phyloP scores from a whole-genome alignment of 768 basidiomycete species.

The Leccinum subgranulosum region DNA sequence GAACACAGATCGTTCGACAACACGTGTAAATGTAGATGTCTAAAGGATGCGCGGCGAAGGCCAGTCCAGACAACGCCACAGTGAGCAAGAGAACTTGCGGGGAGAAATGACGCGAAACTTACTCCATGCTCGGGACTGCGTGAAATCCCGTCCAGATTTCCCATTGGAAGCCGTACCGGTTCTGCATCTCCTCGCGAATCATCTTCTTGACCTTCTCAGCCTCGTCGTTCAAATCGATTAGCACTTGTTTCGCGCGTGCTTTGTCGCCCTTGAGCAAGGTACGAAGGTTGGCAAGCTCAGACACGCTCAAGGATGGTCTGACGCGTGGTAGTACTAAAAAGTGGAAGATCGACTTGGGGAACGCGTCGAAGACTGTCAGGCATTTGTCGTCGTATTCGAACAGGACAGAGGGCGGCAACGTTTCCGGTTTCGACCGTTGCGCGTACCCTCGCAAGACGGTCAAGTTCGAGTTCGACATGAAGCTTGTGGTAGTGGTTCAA shows the following conservation, averaged over 20 bases:
- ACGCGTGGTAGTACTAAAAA: slow-evolving; percentile 78
- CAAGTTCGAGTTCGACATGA: slow-evolving; percentile 42
- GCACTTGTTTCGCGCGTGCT: slow-evolving; percentile 48
- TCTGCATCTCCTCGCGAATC: slow-evolving; percentile 78
- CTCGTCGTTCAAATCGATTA: slow-evolving; percentile 52
- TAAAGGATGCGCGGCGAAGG: slow-evolving; percentile 23
- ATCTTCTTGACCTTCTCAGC: slow-evolving; percentile 53
- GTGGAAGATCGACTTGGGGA: slow-evolving; percentile 84
- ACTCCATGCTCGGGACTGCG: slow-evolving; percentile 84
- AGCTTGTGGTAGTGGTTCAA: background rate
- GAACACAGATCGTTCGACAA: slow-evolving; percentile 76
- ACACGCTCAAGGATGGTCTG: slow-evolving; percentile 27
- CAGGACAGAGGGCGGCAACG: slow-evolving; percentile 57
- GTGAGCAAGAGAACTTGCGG: background rate
- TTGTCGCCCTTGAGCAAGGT: slow-evolving; percentile 55
- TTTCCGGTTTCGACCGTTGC: slow-evolving; percentile 40
- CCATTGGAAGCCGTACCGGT: slow-evolving; percentile 73
- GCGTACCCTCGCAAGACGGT: slow-evolving; percentile 65
- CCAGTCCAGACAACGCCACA: background rate
- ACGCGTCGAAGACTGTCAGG: slow-evolving; percentile 71
- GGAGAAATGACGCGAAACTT: slow-evolving; percentile 28
- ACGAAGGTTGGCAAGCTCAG: slow-evolving; percentile 51
- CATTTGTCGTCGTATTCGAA: slow-evolving; percentile 53
- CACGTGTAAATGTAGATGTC: slow-evolving; percentile 84
- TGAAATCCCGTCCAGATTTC: slow-evolving; percentile 82